Percentiles rank a stretch among this genome's conserved stretches.
phyloP scores from a whole-genome alignment of 2,329 filamentous ascomycete genomes.

The Fusarium xyrophilum region DNA sequence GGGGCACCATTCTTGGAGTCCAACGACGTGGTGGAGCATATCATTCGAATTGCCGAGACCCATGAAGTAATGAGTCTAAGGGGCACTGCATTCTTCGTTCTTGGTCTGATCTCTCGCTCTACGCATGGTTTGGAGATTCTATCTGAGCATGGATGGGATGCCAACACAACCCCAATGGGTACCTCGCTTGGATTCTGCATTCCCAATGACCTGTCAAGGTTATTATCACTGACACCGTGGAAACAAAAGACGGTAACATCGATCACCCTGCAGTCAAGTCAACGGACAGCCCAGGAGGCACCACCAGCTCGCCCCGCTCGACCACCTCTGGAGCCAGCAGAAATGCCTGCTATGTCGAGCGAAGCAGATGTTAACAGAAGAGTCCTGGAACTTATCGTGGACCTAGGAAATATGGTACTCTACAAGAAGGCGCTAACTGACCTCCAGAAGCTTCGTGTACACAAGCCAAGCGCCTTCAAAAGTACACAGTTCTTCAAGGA shows the following conservation, averaged over 20 bases:
- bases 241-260: slow-evolving; percentile 56
- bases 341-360: slow-evolving; percentile 55
- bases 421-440: slow-evolving; percentile 87
- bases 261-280: slow-evolving; percentile 57
- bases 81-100: slow-evolving; percentile 94
- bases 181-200: slow-evolving; percentile 87
- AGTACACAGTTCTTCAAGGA: slow-evolving; percentile 82
- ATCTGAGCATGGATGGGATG: slow-evolving; percentile 90
- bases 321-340: slow-evolving; percentile 53
- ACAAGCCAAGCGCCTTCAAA: slow-evolving; percentile 76
- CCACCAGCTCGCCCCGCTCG: slow-evolving; percentile 52
- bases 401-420: slow-evolving; percentile 91
- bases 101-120: slow-evolving; percentile 91
- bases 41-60: slow-evolving; percentile 85
- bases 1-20: slow-evolving; percentile 93
- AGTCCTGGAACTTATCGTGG: slow-evolving; percentile 83
- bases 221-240: slow-evolving; percentile 76
- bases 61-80: slow-evolving; percentile 92
- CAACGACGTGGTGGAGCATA: slow-evolving; percentile 84
- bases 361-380: slow-evolving; percentile 74
- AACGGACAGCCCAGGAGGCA: slow-evolving; percentile 59
- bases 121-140: slow-evolving; percentile 92
- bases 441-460: slow-evolving; percentile 78
- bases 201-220: slow-evolving; percentile 75
- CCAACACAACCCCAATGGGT: slow-evolving; percentile 82